These are phyloP conservation scores for Nakazawaea pomicola DNA, from an alignment of 805 yeast species.

Conservation along the genomic window DNA sequence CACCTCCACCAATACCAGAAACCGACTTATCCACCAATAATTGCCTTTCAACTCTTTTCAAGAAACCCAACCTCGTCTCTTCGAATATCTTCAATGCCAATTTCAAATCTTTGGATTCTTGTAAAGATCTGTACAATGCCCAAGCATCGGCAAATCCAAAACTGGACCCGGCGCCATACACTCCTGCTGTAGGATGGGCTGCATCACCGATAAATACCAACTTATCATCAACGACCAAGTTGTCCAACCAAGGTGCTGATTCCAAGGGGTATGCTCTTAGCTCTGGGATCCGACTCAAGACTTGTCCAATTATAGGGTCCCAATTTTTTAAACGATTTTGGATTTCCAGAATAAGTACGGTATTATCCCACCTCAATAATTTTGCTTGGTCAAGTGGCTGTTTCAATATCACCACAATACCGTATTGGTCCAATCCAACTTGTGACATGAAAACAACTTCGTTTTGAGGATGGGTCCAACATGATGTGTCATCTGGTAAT, in stretches of 20 bases:
- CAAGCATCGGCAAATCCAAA: constrained; percentile 1
- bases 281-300: background rate
- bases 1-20: background rate
- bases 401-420: background rate
- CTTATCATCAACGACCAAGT: background rate
- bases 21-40: too few species aligned
- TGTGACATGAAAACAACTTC: background rate
- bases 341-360: background rate
- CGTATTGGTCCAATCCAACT: background rate
- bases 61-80: background rate
- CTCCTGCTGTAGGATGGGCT: constrained; percentile 1
- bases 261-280: background rate
- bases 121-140: constrained; percentile 3
- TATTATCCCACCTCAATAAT: background rate
- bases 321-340: background rate
- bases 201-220: background rate
- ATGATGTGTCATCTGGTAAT: constrained; percentile 13
- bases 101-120: background rate
- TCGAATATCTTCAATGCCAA: background rate
- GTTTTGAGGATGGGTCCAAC: background rate
- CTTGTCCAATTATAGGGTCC: background rate
- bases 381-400: background rate
- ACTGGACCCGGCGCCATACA: background rate
- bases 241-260: background rate
- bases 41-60: background rate